Percentiles rank a stretch among this genome's conserved stretches.
phyloP scores from a whole-genome alignment of 2,329 filamentous ascomycete species.

The Scolecobasidium constrictum region DNA sequence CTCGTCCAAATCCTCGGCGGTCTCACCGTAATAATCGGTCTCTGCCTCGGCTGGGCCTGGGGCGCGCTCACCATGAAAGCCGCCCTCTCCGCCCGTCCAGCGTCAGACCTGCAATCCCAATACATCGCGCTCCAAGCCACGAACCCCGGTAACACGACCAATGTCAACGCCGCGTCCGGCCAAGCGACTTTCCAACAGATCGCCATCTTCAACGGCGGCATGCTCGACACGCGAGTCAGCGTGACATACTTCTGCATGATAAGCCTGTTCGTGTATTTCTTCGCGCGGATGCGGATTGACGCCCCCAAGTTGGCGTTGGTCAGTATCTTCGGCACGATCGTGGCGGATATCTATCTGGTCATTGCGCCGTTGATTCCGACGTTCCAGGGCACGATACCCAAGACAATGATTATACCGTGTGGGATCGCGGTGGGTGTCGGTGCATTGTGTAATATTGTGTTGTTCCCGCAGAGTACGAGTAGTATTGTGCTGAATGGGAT shows the following conservation, averaged over 20 bases:
- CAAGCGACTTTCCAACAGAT: not conserved
- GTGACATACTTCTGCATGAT: slow-evolving; percentile 12
- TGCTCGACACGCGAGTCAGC: slow-evolving; percentile 1
- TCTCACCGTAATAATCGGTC: no score
- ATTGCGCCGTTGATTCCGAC: no score
- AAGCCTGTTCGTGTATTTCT: slow-evolving; percentile 11
- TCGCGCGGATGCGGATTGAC: slow-evolving; percentile 9
- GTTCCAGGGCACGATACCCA: no score
- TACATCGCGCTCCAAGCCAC: not conserved
- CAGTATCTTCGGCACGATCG: no score
- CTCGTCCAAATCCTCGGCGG: no score
- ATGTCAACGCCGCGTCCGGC: not conserved
- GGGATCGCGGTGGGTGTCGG: no score
- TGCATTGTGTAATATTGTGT: no score
- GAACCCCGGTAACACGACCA: not conserved
- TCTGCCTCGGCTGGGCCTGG: not conserved
- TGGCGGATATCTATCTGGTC: no score
- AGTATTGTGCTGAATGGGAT: no score
- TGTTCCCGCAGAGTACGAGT: no score
- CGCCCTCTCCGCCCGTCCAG: not conserved
- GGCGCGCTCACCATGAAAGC: not conserved
- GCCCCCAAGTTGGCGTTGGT: slow-evolving; percentile 13
- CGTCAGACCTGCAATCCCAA: not conserved
- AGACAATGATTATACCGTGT: no score
- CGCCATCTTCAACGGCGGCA: not conserved